Evolutionary conservation across 2,329 filamentous ascomycete genomes (phyloP).

Genomic region (Fusarium sp.): DNA sequence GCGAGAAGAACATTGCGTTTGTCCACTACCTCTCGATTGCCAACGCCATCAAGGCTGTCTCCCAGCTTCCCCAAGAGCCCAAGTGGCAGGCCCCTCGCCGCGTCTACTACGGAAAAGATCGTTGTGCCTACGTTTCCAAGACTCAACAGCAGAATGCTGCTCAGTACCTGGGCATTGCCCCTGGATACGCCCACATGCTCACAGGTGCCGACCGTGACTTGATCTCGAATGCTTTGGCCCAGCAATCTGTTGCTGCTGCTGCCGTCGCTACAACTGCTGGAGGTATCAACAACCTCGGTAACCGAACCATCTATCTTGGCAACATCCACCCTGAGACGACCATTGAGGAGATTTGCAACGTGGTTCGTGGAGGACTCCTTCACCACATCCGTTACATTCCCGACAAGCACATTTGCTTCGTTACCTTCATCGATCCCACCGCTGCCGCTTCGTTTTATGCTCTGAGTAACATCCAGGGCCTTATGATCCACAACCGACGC

Average conservation of each 20-base stretch:
- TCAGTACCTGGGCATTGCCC: constrained; percentile 96
- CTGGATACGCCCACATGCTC: constrained; percentile 94
- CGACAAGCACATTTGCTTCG: constrained; percentile 99
- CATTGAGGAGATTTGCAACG: constrained; percentile 99
- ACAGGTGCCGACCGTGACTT: constrained; percentile 96
- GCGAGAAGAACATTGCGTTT: constrained; percentile 98
- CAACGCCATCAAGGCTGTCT: constrained; percentile 97
- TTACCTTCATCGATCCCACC: constrained; percentile 98
- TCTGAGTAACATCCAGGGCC: constrained; percentile 92
- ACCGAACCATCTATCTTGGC: constrained; percentile 96
- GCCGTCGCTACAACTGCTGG: constrained; percentile 96
- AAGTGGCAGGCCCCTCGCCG: constrained; percentile 97
- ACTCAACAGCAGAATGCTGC: constrained; percentile 99
- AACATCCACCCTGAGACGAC: constrained; percentile 99
- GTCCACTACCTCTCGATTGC: constrained; percentile 97
- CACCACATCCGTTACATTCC: constrained; percentile 99
- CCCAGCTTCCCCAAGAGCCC: constrained; percentile 92
- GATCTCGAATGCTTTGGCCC: constrained; percentile 94
- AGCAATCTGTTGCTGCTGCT: constrained; percentile 96
- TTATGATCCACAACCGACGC: constrained; percentile 99
- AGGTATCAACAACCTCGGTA: constrained; percentile 96
- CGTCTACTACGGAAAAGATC: constrained; percentile 98
- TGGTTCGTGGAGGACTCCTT: constrained; percentile 92
- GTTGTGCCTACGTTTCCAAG: constrained; percentile 98
- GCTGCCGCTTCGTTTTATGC: constrained; percentile 98